Evolutionary conservation across 306 rosid genomes (phyloP).

Genomic region (Citrullus colocynthis): DNA sequence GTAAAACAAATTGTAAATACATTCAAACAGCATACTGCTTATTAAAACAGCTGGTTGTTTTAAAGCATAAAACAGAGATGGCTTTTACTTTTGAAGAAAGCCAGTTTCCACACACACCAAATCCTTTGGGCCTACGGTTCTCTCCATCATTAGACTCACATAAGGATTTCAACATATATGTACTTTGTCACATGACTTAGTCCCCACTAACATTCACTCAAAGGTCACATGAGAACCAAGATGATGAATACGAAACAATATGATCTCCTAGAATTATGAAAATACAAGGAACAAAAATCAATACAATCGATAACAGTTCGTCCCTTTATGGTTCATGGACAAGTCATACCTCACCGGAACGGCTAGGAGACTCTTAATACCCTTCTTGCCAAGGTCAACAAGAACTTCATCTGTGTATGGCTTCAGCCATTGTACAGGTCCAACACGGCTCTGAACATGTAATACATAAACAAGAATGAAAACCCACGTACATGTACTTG

Average conservation of each 20-base stretch:
- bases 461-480: not conserved
- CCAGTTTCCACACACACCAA: not conserved
- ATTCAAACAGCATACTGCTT: not conserved
- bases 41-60: not conserved
- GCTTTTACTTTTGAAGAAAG: not conserved
- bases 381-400: slow-evolving; percentile 93
- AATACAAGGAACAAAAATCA: not conserved
- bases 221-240: not conserved
- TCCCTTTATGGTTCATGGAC: not conserved
- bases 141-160: not conserved
- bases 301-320: not conserved
- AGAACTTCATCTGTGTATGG: slow-evolving; percentile 96
- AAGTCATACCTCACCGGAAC: slow-evolving; percentile 82
- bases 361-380: slow-evolving; percentile 84
- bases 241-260: not conserved
- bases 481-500: not conserved
- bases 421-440: slow-evolving; percentile 97
- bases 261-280: not conserved
- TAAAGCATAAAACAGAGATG: not conserved
- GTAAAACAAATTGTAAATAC: not conserved
- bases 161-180: not conserved
- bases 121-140: not conserved
- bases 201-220: not conserved
- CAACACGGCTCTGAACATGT: slow-evolving; percentile 77
- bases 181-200: not conserved